A percentile compares a stretch with the other conserved stretches of the same genome.
Conservation (phyloP, 441 rosid genomes). For the Dalechampia spathulata region DNA sequence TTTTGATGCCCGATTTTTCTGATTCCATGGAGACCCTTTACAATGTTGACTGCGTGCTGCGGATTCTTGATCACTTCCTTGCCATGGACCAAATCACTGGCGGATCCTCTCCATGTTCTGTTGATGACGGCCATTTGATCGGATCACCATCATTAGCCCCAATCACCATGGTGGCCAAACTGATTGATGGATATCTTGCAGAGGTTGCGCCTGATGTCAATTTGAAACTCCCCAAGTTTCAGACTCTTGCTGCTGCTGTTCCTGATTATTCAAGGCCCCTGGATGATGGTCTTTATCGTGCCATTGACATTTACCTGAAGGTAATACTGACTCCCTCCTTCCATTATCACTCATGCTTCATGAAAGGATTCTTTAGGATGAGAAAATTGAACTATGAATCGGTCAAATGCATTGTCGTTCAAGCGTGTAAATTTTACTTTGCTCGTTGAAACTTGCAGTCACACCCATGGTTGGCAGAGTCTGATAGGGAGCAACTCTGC, state of each 20-base stretch:
- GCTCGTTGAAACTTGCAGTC: constrained; percentile 48
- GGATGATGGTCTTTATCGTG: constrained; percentile 95
- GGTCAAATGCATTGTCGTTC: no score
- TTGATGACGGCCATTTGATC: constrained; percentile 70
- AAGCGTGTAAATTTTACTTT: constrained; percentile 9
- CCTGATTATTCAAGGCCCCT: constrained; percentile 86
- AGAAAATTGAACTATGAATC: no score
- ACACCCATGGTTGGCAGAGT: constrained; percentile 89
- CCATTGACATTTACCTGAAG: constrained; percentile 91
- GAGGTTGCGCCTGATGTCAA: constrained; percentile 97
- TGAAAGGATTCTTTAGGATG: constrained; percentile 4
- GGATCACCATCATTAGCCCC: constrained; percentile 86
- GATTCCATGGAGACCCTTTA: constrained; percentile 87
- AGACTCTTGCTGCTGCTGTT: constrained; percentile 80
- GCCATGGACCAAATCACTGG: constrained; percentile 67
- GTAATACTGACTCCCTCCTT: constrained; percentile 25
- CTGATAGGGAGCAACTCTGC: constrained; percentile 87
- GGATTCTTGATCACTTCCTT: constrained; percentile 81
- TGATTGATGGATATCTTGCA: constrained; percentile 89
- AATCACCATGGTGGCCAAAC: constrained; percentile 76
- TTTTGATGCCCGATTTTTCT: constrained; percentile 86
- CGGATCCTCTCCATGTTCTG: constrained; percentile 75
- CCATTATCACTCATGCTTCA: neutral
- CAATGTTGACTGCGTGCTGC: constrained; percentile 85
- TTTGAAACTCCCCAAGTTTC: constrained; percentile 88